Evolutionary conservation across 129 eudicot genomes (phyloP), one percentile per base, ranked within the genome.

Genomic region (Escallonia rubra): DNA sequence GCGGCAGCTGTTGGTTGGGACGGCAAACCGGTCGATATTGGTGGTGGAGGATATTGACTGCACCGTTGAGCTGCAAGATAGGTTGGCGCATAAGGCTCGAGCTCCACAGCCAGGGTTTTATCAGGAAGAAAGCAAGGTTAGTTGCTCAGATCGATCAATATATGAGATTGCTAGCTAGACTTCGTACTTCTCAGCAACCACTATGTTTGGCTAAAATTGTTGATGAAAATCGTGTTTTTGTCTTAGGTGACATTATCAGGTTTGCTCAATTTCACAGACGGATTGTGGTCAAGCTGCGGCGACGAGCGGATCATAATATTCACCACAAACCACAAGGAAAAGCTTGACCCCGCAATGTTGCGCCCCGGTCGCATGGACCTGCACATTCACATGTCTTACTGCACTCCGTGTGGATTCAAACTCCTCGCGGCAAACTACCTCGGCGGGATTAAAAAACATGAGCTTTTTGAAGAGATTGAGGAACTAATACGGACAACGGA

Each of bases 281-380:
- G 87, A 7, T 66, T 83, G 13, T 83, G 88, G 88, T 83, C 88
- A 2, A 83, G 88, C 39, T 79, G 84, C 38, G 84, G 84, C 0
- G 88, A 79, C 23, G 84, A 83, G 61, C 64, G 88, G 2, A 79
- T 83, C 58, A 79, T 82, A 34, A 46, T 82, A 0, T 82, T 82
- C 70, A 82, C 87, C 0, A 82, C 87, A 16, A 82, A 82, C 67
- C 73, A 83, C 74, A 72, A 67, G 16, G 84, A 79, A 13, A 79
- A 75, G 72, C 79, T 83, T 0, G 88, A 83, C 14, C 88, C 84
- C 0, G 88, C 84, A 13, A 15, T 83, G 76, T 63, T 83, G 11
- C 79, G 88, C 10, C 88, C 88, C 0, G 84, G 88, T 2, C 79
- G 88, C 4, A 83, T 83, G 88, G 88, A 83, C 63, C 8, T 75